Base-by-base conservation (phyloP, 345 rosid species). In the Noccaea bulbosa region DNA sequence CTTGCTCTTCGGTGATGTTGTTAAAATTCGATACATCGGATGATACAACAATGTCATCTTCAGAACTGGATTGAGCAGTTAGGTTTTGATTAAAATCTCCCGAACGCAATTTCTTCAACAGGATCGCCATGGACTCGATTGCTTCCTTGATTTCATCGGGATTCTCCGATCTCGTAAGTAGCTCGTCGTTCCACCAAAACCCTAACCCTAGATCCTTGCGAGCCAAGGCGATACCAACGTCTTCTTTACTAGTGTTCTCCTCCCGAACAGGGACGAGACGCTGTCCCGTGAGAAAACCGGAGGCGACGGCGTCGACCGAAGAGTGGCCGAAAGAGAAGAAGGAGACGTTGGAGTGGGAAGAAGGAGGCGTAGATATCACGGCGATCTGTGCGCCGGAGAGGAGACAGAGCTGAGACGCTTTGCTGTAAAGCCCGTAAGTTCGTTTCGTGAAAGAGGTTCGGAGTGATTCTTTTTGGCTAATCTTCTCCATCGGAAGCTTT, bases 241-340 rank as follows among this genome's bases (percentile, higher is more conserved):
- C 47, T 5, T 60, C 65, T 0, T 62, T 54, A 7, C 8, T 40
- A 48, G 7, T 27, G 30, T 27, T 59, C 35, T 41, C 6, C 0
- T n/a, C 24, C 20, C 2, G 8, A 7, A 16, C 2, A 3, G 50
- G 10, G 16, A 3, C 22, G 22, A 11, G 60, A 52, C 11, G 40
- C 11, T 53, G 15, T 15, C 32, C 32, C 11, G 16, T 0, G 40
- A 66, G 60, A 47, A 27, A 52, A 52, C 50, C 14, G 0, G 37
- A 1, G 4, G 52, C 71, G 14, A 66, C 15, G 14, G 7, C 4
- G 11, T 52, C 17, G 3, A 39, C 58, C 3, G 66, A 58, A 14
- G 74, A 59, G n/a, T 47, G 66, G 2, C 74, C 66, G 4, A 47
- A 70, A 3, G 66, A 45, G 32, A n/a, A 48, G 47, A 58, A 46